A percentile compares a stretch with the other conserved stretches of the same genome.
phyloP scores from a whole-genome alignment of 1,139 yeast species.

The Debaryomycetaceae sp. region DNA sequence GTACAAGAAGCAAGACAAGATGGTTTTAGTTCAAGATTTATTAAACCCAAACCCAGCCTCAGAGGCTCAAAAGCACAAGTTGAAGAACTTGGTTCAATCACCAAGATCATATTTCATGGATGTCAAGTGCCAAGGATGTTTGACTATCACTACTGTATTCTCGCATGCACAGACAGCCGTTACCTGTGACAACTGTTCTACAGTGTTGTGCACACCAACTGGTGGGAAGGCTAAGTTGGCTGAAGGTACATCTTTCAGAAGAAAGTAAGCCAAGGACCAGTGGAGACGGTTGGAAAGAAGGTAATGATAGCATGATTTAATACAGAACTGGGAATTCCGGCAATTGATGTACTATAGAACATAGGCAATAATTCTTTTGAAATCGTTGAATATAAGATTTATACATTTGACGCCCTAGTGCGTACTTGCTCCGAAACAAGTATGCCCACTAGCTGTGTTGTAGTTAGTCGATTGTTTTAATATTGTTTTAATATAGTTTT shows the following conservation, averaged over 20 bases:
- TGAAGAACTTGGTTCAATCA: slow-evolving; percentile 93
- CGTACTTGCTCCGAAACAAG: no score
- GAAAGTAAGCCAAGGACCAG: slow-evolving; percentile 58
- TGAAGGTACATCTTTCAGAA: slow-evolving; percentile 99
- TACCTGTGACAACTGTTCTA: slow-evolving; percentile 97
- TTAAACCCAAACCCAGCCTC: slow-evolving; percentile 96
- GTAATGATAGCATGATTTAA: slow-evolving; percentile 3
- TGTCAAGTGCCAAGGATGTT: slow-evolving; percentile 99
- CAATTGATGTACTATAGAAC: slow-evolving; percentile 2
- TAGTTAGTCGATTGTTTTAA: background rate
- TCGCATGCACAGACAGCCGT: slow-evolving; percentile 99
- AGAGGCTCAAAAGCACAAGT: slow-evolving; percentile 96
- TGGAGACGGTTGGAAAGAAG: background rate
- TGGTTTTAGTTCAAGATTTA: slow-evolving; percentile 96
- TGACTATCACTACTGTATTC: slow-evolving; percentile 98
- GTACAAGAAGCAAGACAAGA: slow-evolving; percentile 5
- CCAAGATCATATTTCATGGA: slow-evolving; percentile 99
- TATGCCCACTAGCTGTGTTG: no score
- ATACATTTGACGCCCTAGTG: no score
- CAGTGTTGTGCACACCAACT: slow-evolving; percentile 97
- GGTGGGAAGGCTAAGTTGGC: slow-evolving; percentile 99
- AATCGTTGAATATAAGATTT: background rate
- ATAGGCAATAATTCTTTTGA: background rate
- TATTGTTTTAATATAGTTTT: background rate
- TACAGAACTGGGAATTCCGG: slow-evolving; percentile 1